These are phyloP conservation scores for Corynascus novoguineensis DNA, from an alignment of 495 filamentous ascomycete species.

Conservation along the genomic window DNA sequence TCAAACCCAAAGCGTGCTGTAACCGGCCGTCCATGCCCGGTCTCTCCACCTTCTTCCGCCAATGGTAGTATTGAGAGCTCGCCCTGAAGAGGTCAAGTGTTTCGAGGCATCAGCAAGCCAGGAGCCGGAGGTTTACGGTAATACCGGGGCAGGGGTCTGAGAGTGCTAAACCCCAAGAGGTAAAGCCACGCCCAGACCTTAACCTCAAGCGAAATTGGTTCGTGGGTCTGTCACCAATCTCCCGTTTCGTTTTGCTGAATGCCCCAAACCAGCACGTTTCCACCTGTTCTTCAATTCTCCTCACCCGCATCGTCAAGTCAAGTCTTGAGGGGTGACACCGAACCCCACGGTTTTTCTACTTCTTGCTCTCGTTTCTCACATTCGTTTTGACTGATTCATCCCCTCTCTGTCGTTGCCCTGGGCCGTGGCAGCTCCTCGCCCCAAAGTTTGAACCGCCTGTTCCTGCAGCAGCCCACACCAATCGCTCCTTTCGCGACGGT, in stretches of 20 bases:
- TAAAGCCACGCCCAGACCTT: constrained; percentile 21
- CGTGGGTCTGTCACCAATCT: constrained; percentile 25
- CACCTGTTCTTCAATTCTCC: constrained; percentile 15
- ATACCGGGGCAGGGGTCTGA: constrained; percentile 15
- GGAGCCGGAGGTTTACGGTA: not conserved
- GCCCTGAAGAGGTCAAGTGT: not conserved
- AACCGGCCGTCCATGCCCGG: no score
- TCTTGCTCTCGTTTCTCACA: constrained; percentile 9
- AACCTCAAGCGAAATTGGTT: constrained; percentile 37
- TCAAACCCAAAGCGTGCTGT: no score
- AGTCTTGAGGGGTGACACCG: constrained; percentile 12
- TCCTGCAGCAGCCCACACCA: not conserved
- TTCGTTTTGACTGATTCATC: constrained; percentile 5
- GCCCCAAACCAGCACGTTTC: constrained; percentile 18
- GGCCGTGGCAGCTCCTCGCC: not conserved
- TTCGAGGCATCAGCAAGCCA: not conserved
- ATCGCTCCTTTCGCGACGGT: constrained; percentile 7
- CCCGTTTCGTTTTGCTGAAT: constrained; percentile 13
- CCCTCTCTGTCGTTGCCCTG: not conserved
- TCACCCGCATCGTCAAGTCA: constrained; percentile 13
- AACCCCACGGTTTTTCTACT: constrained; percentile 4
- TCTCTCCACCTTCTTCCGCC: not conserved
- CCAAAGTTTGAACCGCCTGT: not conserved
- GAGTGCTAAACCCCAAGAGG: constrained; percentile 26
- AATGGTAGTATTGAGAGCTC: not conserved